Evolutionary conservation across 495 filamentous ascomycete genomes (phyloP).

Genomic region (Polyplosphaeria fusca): DNA sequence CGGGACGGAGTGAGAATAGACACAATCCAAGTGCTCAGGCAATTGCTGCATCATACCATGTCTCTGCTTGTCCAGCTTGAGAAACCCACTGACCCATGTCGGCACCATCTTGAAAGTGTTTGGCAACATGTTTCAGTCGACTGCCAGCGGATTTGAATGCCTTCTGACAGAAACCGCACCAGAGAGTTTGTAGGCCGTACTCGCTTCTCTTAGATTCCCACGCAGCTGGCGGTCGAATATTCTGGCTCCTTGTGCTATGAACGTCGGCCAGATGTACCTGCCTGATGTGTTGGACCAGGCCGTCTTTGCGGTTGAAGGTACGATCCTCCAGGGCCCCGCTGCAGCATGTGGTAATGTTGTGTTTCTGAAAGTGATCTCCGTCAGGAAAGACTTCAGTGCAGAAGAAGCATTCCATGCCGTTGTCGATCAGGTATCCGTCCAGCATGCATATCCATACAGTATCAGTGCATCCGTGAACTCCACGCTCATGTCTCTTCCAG

Average conservation of each 20-base stretch:
- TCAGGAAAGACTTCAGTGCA: not conserved
- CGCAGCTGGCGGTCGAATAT: not conserved
- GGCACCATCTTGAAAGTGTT: conserved; percentile 2
- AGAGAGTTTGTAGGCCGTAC: too few species aligned
- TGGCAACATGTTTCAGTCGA: conserved; percentile 2
- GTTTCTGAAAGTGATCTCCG: conserved; percentile 1
- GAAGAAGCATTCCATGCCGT: not conserved
- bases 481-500: conserved; percentile 6
- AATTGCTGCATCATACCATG: too few species aligned
- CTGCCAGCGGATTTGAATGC: not conserved
- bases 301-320: conserved; percentile 2
- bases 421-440: not conserved
- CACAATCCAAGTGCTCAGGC: too few species aligned
- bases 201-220: not conserved
- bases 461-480: not conserved
- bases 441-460: conserved; percentile 7
- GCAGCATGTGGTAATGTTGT: not conserved
- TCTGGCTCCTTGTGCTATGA: not conserved
- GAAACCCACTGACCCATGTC: conserved; percentile 2
- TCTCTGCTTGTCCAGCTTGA: too few species aligned
- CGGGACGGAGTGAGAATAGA: too few species aligned
- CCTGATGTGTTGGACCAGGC: not conserved
- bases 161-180: conserved; percentile 2
- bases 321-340: not conserved
- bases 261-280: not conserved